Evolutionary conservation across 2,329 filamentous ascomycete genomes (phyloP), one percentile per base, ranked within the genome.

Genomic region (Exophiala xenobiotica): DNA sequence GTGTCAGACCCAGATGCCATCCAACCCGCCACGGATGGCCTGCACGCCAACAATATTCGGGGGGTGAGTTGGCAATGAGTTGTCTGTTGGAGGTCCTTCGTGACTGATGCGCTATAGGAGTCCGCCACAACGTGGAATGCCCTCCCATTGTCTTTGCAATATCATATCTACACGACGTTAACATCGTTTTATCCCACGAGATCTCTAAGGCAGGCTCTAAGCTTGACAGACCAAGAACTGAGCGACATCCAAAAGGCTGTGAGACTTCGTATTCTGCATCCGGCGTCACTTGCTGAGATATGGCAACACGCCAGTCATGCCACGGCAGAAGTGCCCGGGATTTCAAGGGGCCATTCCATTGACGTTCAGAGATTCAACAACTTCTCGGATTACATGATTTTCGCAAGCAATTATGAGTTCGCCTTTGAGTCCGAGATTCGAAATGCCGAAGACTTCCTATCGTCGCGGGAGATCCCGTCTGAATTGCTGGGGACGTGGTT

Each of bases 331-430:
- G 16, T 31, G 11, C 29, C 47, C 14, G 53, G 29, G n/a, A 11
- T 51, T 48, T 9, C n/a, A 2, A 14, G 39, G 6, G 11, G 8
- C 3, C 38, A 22, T 22, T 56, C 11, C 19, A 52, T 59, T 27
- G 53, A 57, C 27, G 29, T 45, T 7, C 37, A 54, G 9, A 26
- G 52, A 23, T 51, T 59, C 41, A 24, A 42, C 11, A 43, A 51
- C 16, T 53, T 51, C 22, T 38, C 55, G 14, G 24, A 46, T 29
- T 50, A 55, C 37, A 44, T 61, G 39, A 40, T 42, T 8, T 57
- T 59, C 16, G 54, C 47, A 7, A 46, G 52, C 46, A 53, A 43
- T 8, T 55, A 53, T 37, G 52, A 55, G 26, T 37, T 44, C 9
- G 55, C 55, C 2, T 51, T 40, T 27, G 24, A 49, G 26, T 27